phyloP scores from a whole-genome alignment of 225 moss, liverwort and hornwort genomes.

The Rhytidiadelphus loreus region DNA sequence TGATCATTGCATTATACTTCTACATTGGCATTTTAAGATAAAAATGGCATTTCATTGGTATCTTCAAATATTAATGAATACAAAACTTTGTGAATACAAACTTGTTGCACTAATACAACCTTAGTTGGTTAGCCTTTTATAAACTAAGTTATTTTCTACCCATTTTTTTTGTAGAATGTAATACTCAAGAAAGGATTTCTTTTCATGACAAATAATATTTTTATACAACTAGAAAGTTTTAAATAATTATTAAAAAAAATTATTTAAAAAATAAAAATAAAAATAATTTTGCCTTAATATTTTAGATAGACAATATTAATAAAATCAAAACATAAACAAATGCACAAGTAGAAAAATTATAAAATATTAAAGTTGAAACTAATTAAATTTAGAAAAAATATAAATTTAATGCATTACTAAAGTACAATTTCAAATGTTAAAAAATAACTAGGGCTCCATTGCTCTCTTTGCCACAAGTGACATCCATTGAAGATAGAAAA shows the following conservation, averaged over 20 bases:
- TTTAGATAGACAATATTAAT: neutral
- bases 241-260: no score
- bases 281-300: neutral
- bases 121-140: neutral
- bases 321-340: neutral
- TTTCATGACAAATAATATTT: neutral
- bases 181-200: neutral
- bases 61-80: neutral
- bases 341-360: neutral
- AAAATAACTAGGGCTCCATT: neutral
- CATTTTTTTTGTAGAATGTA: neutral
- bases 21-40: no score
- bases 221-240: no score
- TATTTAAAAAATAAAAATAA: no score
- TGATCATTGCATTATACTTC: neutral
- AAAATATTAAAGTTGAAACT: neutral
- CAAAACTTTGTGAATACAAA: neutral
- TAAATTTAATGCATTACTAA: neutral
- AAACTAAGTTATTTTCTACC: neutral
- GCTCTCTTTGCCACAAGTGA: neutral
- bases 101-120: neutral
- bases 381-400: no score
- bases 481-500: neutral
- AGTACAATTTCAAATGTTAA: neutral
- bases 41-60: neutral